Base-by-base conservation (phyloP, 306 rosid genomes). In the Quercus dentata region DNA sequence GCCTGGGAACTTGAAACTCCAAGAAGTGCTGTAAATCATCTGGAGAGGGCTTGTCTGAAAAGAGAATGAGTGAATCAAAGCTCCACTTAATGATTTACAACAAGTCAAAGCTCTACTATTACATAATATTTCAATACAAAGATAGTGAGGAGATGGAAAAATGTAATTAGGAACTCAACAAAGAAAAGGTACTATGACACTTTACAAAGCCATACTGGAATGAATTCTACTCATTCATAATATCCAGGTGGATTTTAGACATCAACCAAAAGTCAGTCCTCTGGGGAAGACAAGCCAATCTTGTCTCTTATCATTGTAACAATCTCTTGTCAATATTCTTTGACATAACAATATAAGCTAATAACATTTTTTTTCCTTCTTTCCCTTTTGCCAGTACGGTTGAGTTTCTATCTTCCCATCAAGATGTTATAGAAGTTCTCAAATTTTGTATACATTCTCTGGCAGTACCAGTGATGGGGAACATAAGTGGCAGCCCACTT, bases 1-100 rank as follows among this genome's bases (percentile, higher is more conserved):
- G 99, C 86, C 91, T 87, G 27, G 99, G 97, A 89, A 95, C 90
- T 91, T 95, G 99, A 81, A 92, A 95, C 91, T 95, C 99, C 88
- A 95, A 88, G 86, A 95, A 95, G 80, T 86, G 89, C 55, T 86
- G 97, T 49, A 95, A 87, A 86, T 95, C 99, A 28, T 86, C 92
- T 0, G 80, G 84, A 87, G 93, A 55, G 25, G 99, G 99, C 87
- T 95, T 95, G 84, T 95, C 99, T 95, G 86, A 44, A 76, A 52
- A 13, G 57, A 75, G 79, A 79, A 76, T 23, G 76, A 56, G 79
- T 57, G 57, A 85, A 73, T 80, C 81, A 68, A 78, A 52, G 21
- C 75, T 12, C 59, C 78, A 20, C n/a, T 78, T 18, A 6, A 33
- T 18, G 71, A 30, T 7, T 65, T 33, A 8, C 4, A 25, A 33